Evolutionary conservation across 768 basidiomycete species (phyloP), one percentile per base, ranked within the genome.

Genomic region (Neoboletus subvelutipes): DNA sequence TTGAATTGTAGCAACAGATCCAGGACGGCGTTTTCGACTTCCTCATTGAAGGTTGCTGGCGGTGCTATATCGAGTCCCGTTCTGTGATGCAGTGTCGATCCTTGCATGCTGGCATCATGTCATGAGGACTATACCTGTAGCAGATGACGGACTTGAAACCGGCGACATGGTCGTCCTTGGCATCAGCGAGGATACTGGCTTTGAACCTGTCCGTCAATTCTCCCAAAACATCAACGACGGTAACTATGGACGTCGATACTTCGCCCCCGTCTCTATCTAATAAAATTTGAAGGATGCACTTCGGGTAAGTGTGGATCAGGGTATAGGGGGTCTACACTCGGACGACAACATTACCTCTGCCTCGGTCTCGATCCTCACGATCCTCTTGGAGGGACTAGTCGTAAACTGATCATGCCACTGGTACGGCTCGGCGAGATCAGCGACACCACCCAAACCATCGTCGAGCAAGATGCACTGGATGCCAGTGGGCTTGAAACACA

Each of bases 101-200:
- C 37, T 43, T 24, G 26, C 51, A 40, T 13, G 1, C 7, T 45
- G n/a, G n/a, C 3, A 40, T 41, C 39, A 22, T 20, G 24, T 13
- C 36, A 15, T 6, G 26, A 31, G 20, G 3, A 26, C 2, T 57
- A 20, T 56, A 64, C 71, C 71, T 82, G 67, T 92, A 92, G 70
- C 88, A 89, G 1, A 83, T 78, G 43, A 90, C 79, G 11, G 88
- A 89, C 68, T 92, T 92, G 78, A 90, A 88, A 1, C 80, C 83
- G 2, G 74, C 88, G 11, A 90, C 85, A 33, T 76, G 71, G 0
- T 71, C 63, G 56, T 86, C 77, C 5, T 39, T 54, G 3, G 83
- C 83, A 52, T 67, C 64, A 0, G 67, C 56, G 0, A 50, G 63
- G 47, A 90, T 73, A 9, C 59, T 67, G 8, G 67, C 61, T 17